Base-by-base conservation (phyloP, 345 rosid species). In the Geranium brycei region DNA sequence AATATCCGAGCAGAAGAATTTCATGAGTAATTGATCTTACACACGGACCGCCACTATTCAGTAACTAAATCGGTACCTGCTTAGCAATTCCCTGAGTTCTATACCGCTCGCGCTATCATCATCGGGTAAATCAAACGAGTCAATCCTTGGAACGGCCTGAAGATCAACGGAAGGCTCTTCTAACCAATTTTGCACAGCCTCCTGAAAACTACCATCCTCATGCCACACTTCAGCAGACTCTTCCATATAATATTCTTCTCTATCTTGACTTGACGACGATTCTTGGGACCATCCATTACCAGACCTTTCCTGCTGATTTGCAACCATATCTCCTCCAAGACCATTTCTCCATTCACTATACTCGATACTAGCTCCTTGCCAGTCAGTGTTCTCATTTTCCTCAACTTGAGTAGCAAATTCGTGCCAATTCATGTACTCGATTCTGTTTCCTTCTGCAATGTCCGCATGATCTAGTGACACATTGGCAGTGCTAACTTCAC, bases 41-140 rank as follows among this genome's bases (percentile, higher is more conserved):
- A 66, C 16, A 30, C 4, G 64, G 31, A 64, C 15, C 7, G 51
- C 55, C 14, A 18, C 35, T 60, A 30, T 30, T 30, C 18, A 32
- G 40, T 47, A 51, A 75, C 10, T 31, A 73, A 66, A 65, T 61
- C 59, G 40, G 61, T 64, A 89, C 98, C 99, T 87, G 79, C 82
- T 86, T n/a, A 83, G 71, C 56, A 92, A 88, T 69, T 92, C 95
- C 80, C 95, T 82, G 64, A 92, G 84, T 71, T 92, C 99, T 67
- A 51, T 70, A 70, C 72, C 81, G 40, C 80, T 73, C 58, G 73
- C 93, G 64, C 83, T 80, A 66, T 81, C 95, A 68, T 87, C 90
- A 65, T 81, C 87, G 51, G 72, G 79, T 38, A 74, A 67, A 82
- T 84, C 82, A 73, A 76, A 81, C 60, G 85, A 59, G 70, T 68